These are phyloP conservation scores for Leccinum olivaceoglutinosum DNA, from an alignment of 1,284 basidiomycete species.

Conservation along the genomic window DNA sequence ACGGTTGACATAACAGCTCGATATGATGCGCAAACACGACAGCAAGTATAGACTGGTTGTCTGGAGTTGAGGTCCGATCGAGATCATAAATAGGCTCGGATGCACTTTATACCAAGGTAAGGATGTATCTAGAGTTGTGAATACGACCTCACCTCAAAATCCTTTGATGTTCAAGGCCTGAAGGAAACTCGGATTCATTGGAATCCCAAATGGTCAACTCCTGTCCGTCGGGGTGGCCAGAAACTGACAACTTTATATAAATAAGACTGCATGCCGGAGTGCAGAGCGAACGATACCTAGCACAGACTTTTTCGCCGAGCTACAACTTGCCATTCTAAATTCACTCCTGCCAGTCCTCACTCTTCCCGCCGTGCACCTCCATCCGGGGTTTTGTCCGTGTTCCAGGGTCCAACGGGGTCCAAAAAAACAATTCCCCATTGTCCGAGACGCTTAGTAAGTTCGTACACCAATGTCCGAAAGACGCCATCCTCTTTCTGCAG, in stretches of 20 bases:
- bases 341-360: slow-evolving; percentile 67
- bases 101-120: slow-evolving; percentile 13
- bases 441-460: slow-evolving; percentile 70
- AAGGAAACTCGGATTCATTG: slow-evolving; percentile 88
- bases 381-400: slow-evolving; percentile 35
- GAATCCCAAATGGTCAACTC: slow-evolving; percentile 94
- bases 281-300: slow-evolving; percentile 43
- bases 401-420: slow-evolving; percentile 50
- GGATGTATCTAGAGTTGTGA: background rate
- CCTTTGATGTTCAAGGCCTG: slow-evolving; percentile 73
- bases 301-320: slow-evolving; percentile 86
- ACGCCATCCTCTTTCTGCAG: no score
- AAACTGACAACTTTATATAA: slow-evolving; percentile 38
- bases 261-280: background rate
- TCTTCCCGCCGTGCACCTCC: slow-evolving; percentile 62
- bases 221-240: slow-evolving; percentile 49
- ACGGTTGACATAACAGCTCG: slow-evolving; percentile 74
- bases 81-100: slow-evolving; percentile 69
- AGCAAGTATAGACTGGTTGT: slow-evolving; percentile 84
- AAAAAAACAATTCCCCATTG: slow-evolving; percentile 75
- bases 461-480: slow-evolving; percentile 30
- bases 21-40: slow-evolving; percentile 77
- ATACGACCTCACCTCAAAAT: slow-evolving; percentile 47
- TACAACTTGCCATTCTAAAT: slow-evolving; percentile 72
- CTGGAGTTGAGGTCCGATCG: slow-evolving; percentile 89